Conservation (phyloP, 2,329 filamentous ascomycete genomes). For the Aspergillus clavatus region DNA sequence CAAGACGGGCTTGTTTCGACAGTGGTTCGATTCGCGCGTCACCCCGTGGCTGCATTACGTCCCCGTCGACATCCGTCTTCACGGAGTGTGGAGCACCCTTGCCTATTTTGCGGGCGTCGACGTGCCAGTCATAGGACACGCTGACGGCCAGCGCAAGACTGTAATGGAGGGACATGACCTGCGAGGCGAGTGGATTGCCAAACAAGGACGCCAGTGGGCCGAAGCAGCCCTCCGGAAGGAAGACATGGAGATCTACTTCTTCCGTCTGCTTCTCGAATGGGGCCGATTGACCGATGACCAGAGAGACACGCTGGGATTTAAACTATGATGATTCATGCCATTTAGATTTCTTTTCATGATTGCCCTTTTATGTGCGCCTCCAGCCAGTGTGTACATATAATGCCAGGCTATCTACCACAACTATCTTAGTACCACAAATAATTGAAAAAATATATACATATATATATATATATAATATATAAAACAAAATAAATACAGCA, state of each 20-base stretch:
- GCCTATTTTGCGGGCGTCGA: slow-evolving; percentile 64
- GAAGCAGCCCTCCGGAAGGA: slow-evolving; percentile 58
- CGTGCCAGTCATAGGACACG: slow-evolving; percentile 10
- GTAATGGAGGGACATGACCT: slow-evolving; percentile 47
- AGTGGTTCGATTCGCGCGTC: slow-evolving; percentile 74
- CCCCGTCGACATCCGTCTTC: slow-evolving; percentile 67
- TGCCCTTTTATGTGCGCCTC: too few species aligned
- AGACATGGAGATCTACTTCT: slow-evolving; percentile 79
- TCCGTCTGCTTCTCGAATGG: slow-evolving; percentile 73
- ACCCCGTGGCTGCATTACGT: slow-evolving; percentile 77
- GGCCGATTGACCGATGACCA: slow-evolving; percentile 62
- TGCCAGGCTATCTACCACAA: background rate
- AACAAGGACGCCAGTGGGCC: slow-evolving; percentile 62
- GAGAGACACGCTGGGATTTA: slow-evolving; percentile 46
- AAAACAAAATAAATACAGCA: background rate
- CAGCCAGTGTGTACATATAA: background rate
- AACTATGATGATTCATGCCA: slow-evolving; percentile 2
- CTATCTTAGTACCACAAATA: background rate
- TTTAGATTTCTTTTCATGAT: background rate
- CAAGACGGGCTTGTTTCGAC: slow-evolving; percentile 64
- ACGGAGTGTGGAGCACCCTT: slow-evolving; percentile 67
- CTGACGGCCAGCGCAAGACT: slow-evolving; percentile 42
- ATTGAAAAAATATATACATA: background rate
- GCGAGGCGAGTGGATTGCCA: slow-evolving; percentile 62
- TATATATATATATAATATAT: background rate